Conservation (phyloP, 192 early-diverging fungal genomes). For the Kappamyces sp. region DNA sequence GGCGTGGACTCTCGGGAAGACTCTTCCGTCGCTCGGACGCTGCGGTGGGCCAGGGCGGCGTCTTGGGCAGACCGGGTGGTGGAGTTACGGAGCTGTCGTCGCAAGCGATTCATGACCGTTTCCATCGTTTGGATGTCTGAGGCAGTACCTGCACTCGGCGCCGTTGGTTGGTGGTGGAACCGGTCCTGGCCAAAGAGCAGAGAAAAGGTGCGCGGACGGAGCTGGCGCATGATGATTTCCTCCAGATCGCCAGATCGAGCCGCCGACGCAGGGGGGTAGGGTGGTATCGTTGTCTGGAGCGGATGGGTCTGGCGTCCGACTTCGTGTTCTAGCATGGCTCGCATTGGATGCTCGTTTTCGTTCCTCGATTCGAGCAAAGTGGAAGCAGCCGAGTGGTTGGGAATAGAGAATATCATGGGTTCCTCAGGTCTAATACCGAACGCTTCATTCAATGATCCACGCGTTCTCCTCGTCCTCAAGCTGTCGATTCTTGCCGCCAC, state of each 20-base stretch:
- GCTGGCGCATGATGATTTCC: conserved; percentile 7
- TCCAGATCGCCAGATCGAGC: conserved; percentile 5
- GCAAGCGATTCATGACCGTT: conserved; percentile 8
- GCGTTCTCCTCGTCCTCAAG: too few relatives aligned
- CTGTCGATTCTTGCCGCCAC: too few relatives aligned
- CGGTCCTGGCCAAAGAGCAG: background rate
- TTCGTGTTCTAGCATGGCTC: background rate
- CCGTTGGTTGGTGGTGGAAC: background rate
- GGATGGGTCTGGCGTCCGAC: background rate
- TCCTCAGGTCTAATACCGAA: too few relatives aligned
- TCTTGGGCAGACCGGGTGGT: conserved; percentile 2
- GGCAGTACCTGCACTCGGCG: too few relatives aligned
- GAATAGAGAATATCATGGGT: too few relatives aligned
- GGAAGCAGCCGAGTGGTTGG: background rate
- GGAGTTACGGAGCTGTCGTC: conserved; percentile 9
- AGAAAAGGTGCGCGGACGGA: conserved; percentile 4
- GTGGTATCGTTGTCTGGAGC: too few relatives aligned
- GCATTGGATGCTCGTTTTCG: conserved; percentile 11
- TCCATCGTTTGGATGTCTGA: conserved; percentile 1
- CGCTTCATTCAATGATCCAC: too few relatives aligned
- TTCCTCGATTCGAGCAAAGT: background rate
- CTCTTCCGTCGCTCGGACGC: background rate
- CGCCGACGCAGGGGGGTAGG: background rate
- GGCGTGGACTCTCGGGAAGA: background rate
- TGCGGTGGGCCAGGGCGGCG: conserved; percentile 5